A percentile compares a stretch with the other conserved stretches of the same genome.
These are phyloP conservation scores for Mortierella sp. DNA, from an alignment of 371 early-diverging fungal species.

Conservation along the genomic window DNA sequence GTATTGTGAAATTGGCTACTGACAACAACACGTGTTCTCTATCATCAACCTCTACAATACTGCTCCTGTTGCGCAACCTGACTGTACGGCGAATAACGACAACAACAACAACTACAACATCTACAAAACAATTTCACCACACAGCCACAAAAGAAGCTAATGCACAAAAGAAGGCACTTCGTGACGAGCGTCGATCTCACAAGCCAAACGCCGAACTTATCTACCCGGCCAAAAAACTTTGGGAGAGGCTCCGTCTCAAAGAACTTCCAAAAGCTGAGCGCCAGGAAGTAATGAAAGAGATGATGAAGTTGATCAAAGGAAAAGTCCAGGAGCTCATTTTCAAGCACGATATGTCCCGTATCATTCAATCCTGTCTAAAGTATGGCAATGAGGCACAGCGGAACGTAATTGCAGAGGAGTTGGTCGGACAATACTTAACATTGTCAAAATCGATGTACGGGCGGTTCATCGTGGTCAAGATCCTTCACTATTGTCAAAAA, in stretches of 20 bases:
- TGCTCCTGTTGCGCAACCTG: no score
- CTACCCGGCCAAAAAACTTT: slow-evolving; percentile 78
- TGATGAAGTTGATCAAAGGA: slow-evolving; percentile 86
- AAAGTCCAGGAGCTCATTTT: slow-evolving; percentile 90
- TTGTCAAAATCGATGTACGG: slow-evolving; percentile 88
- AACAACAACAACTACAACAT: neutral
- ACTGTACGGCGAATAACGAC: neutral
- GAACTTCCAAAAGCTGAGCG: slow-evolving; percentile 74
- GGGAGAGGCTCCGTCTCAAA: slow-evolving; percentile 89
- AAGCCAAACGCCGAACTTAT: slow-evolving; percentile 81
- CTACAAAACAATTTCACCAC: neutral
- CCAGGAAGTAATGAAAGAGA: slow-evolving; percentile 71
- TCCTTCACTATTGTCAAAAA: slow-evolving; percentile 81
- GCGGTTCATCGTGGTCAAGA: slow-evolving; percentile 86
- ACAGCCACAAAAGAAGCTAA: slow-evolving; percentile 50
- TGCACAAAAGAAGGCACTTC: slow-evolving; percentile 64
- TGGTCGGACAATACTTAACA: slow-evolving; percentile 79
- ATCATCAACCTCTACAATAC: neutral
- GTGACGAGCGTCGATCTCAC: slow-evolving; percentile 74
- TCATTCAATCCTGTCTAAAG: slow-evolving; percentile 93
- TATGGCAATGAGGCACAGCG: slow-evolving; percentile 86
- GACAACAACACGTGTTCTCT: neutral
- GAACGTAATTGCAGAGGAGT: slow-evolving; percentile 81
- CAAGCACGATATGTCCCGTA: slow-evolving; percentile 96
- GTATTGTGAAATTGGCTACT: neutral